Percentiles rank a stretch among this genome's conserved stretches.
Conservation (phyloP, 305 asterid species). For the Nicotiana rustica region DNA sequence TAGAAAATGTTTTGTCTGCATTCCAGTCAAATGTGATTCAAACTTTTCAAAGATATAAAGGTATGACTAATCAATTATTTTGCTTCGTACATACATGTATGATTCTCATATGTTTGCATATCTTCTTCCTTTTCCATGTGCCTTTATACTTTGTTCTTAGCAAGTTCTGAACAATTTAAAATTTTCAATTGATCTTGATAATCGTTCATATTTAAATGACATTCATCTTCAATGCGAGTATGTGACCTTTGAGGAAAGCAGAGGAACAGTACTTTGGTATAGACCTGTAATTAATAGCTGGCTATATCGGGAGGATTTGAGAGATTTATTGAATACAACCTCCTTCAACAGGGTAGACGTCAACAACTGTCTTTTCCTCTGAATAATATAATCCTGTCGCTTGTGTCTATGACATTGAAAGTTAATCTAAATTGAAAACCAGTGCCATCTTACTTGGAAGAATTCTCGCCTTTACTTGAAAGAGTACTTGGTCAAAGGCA, state of each 20-base stretch:
- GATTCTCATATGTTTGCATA: background rate
- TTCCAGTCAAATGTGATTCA: background rate
- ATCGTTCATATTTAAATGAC: no score
- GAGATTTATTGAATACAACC: background rate
- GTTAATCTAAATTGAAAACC: background rate
- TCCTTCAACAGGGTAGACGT: background rate
- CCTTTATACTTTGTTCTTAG: background rate
- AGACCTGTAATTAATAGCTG: background rate
- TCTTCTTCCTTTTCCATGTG: background rate
- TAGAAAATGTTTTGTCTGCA: background rate
- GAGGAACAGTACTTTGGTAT: background rate
- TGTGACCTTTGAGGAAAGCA: background rate
- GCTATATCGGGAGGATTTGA: background rate
- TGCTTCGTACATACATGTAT: background rate
- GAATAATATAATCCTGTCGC: background rate
- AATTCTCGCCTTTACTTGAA: background rate
- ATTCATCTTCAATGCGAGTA: background rate
- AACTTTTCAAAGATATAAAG: background rate
- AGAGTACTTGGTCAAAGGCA: background rate
- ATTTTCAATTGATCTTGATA: background rate
- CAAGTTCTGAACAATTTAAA: background rate
- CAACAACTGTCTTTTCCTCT: background rate
- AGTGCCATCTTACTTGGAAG: background rate
- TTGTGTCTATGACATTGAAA: background rate
- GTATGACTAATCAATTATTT: slow-evolving; percentile 22